These are phyloP conservation scores for Debaryomyces sp. DNA, from an alignment of 1,139 yeast species.

Conservation along the genomic window DNA sequence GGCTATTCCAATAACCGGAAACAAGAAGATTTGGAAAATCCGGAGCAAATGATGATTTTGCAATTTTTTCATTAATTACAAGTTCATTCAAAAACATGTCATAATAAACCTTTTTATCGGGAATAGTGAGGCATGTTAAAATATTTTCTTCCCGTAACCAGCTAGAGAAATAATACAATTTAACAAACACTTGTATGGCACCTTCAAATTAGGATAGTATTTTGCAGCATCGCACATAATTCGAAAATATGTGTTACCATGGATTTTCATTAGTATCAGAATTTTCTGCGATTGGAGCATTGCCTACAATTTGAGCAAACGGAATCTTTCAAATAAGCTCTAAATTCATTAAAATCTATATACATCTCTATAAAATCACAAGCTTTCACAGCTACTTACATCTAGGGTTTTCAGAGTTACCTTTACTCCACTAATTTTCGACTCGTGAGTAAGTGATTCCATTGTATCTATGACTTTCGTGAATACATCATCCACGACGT, in stretches of 20 bases:
- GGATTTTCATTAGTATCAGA: background rate
- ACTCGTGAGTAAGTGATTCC: conserved; percentile 5
- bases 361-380: background rate
- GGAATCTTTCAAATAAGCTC: no score
- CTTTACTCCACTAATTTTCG: background rate
- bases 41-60: conserved; percentile 6
- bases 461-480: conserved; percentile 16
- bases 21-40: conserved; percentile 9
- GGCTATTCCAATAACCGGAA: conserved; percentile 9
- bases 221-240: background rate
- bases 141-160: background rate
- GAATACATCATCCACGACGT: conserved; percentile 34
- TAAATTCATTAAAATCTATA: background rate
- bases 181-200: conserved; percentile 4
- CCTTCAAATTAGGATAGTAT: conserved; percentile 1
- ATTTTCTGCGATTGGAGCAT: background rate
- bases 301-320: no score
- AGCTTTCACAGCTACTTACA: background rate
- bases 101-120: conserved; percentile 1
- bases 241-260: conserved; percentile 5
- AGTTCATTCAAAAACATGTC: conserved; percentile 5
- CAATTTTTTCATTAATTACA: conserved; percentile 6
- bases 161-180: conserved; percentile 4
- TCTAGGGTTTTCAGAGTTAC: background rate
- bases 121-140: background rate